These are phyloP conservation scores for Penicillium sp. DNA, from an alignment of 2,329 filamentous ascomycete species.

Conservation along the genomic window DNA sequence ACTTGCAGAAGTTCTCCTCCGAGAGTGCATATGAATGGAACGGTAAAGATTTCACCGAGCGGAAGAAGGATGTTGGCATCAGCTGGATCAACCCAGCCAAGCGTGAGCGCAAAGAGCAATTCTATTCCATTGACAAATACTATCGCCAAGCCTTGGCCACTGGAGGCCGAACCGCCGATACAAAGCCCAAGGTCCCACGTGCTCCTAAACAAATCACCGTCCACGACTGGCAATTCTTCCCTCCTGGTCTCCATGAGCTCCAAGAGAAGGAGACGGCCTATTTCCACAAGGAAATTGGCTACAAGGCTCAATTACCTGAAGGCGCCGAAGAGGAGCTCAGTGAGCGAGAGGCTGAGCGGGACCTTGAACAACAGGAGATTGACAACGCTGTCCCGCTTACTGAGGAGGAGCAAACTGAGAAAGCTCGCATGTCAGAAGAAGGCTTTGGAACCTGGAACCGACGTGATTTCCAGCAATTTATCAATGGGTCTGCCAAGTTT, in stretches of 20 bases:
- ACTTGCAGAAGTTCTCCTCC: constrained; percentile 94
- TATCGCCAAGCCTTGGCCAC: constrained; percentile 89
- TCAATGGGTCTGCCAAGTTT: constrained; percentile 91
- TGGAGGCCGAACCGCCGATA: constrained; percentile 71
- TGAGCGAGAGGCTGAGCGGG: constrained; percentile 82
- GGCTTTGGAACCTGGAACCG: constrained; percentile 96
- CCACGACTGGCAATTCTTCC: constrained; percentile 98
- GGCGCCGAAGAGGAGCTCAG: constrained; percentile 83
- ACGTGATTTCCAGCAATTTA: constrained; percentile 95
- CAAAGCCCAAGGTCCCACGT: constrained; percentile 92
- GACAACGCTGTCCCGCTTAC: constrained; percentile 85
- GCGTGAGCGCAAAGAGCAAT: constrained; percentile 96
- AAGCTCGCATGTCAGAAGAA: constrained; percentile 73
- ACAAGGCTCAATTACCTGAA: constrained; percentile 87
- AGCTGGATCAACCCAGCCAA: constrained; percentile 98
- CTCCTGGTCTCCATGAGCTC: constrained; percentile 74
- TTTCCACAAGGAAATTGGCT: constrained; percentile 93
- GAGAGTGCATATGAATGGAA: constrained; percentile 99
- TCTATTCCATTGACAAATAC: constrained; percentile 98
- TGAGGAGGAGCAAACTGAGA: constrained; percentile 84
- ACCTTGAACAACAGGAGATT: constrained; percentile 85
- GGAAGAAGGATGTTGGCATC: constrained; percentile 87
- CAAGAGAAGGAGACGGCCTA: constrained; percentile 96
- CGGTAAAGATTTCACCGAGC: constrained; percentile 87
- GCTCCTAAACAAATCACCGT: constrained; percentile 89